Percentiles rank a stretch among this genome's conserved stretches.
phyloP scores from a whole-genome alignment of 2,329 filamentous ascomycete genomes.

The Cladophialophora carrionii region DNA sequence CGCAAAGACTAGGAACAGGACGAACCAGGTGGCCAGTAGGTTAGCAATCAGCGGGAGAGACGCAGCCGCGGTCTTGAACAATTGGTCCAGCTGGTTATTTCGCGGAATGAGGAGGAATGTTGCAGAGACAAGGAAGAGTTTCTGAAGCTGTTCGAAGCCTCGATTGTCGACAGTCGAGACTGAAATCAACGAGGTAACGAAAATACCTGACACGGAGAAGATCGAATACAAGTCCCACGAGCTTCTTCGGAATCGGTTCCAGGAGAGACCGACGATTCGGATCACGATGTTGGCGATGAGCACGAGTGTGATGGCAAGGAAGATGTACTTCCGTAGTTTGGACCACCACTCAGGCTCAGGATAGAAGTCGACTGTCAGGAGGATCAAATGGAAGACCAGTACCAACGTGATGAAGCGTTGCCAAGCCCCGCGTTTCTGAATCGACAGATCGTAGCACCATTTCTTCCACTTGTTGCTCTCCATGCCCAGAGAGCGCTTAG shows the following conservation, averaged over 20 bases:
- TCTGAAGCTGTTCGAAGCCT: conserved; percentile 81
- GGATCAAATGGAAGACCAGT: conserved; percentile 77
- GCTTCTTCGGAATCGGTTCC: conserved; percentile 86
- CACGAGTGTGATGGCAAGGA: conserved; percentile 77
- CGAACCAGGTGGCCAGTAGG: conserved; percentile 92
- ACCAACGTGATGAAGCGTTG: conserved; percentile 78
- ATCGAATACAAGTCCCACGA: conserved; percentile 95
- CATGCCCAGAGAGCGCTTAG: conserved; percentile 83
- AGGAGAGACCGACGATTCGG: conserved; percentile 84
- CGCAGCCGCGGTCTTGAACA: conserved; percentile 97
- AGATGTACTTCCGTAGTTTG: conserved; percentile 68
- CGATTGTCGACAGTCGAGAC: conserved; percentile 61
- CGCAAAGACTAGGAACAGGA: conserved; percentile 92
- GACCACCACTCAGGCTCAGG: conserved; percentile 74
- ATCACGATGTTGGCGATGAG: conserved; percentile 83
- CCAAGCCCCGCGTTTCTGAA: conserved; percentile 93
- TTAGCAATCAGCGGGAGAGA: conserved; percentile 90
- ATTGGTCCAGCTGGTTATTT: conserved; percentile 94
- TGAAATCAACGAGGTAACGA: conserved; percentile 78
- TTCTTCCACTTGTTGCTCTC: conserved; percentile 77
- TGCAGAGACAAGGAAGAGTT: conserved; percentile 89
- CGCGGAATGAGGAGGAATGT: conserved; percentile 88
- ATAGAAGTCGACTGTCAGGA: conserved; percentile 85
- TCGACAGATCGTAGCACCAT: conserved; percentile 93
- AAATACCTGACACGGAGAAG: conserved; percentile 75